Base-by-base conservation (phyloP, 2,329 filamentous ascomycete species). In the Phoma herbarum region DNA sequence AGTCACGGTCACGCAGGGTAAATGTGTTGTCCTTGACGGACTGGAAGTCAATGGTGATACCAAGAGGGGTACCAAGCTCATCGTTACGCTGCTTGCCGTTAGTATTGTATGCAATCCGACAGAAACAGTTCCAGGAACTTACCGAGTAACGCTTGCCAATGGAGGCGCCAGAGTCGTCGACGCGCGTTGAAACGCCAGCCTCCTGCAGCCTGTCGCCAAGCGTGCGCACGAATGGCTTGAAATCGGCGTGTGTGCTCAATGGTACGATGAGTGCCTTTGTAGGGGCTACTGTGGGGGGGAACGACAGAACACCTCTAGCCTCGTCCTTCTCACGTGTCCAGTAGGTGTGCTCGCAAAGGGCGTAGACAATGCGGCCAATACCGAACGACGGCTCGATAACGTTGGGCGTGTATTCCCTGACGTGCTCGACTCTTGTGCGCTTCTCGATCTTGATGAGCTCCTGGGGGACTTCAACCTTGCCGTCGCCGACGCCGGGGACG, bases 361-460 rank as follows among this genome's bases (percentile, higher is more conserved):
- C 89, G 89, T 97, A 98, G 58, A 98, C 83, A 63, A 98, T 97
- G 70, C 94, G 88, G 60, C 94, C 95, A 73, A 98, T 96, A 83
- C 94, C 94, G 72, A 98, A 99, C 0, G 94, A 98, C 1, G 94
- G 95, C 82, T 99, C 95, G 69, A 98, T 96, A 46, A 96, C 93
- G 75, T 97, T 97, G 60, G 94, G 94, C 0, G 90, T 96, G 81
- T 92, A 99, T 77, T 97, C 93, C 70, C 95, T 87, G 58, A 89
- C 87, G 75, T 96, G 90, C 78, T 97, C 92, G 4, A 88, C 85
- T 63, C 92, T 85, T 68, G 90, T 96, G 69, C 89, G 87, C 81
- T 91, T 93, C 81, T 93, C 91, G 68, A 98, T 92, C 58, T 83
- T 86, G 74, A 99, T 83, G 47, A 96, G 84, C 61, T 97, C 92